Evolutionary conservation across 305 asterid genomes (phyloP), one percentile per base, ranked within the genome.

Genomic region (Euphrasia arctica): DNA sequence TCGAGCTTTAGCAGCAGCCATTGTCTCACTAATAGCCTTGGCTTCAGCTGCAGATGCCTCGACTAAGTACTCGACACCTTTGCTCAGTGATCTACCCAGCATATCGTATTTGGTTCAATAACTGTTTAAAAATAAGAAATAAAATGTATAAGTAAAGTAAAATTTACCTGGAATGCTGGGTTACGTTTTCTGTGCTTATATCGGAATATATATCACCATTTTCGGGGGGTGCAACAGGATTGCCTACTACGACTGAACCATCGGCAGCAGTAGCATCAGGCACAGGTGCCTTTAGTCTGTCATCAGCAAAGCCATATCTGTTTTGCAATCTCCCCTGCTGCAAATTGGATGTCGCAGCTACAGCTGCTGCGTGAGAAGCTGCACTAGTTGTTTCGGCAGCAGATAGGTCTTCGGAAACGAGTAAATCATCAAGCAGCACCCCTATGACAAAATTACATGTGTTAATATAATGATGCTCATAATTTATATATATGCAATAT

Each of bases 1-100:
- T 64, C 96, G 84, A 75, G 98, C 98, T 85, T 91, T 91, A 62
- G 98, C 98, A 72, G 98, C 98, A 32, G 90, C 94, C 72, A 91
- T 67, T 65, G 98, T 80, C 50, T 94, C 95, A 77, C 80, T 82
- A 59, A 91, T 91, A 43, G 98, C 98, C 87, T 91, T 96, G 58
- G 98, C 98, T 80, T 91, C 98, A 36, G 96, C 98, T 9, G 95
- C 98, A 69, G 98, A 74, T 22, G 98, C 98, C 82, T 91, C 95
- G 79, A 91, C 96, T 75, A 91, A 80, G 82, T 86, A 91, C 58
- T 91, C 95, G 15, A 85, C 94, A 72, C 98, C 98, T 85, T 89
- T 86, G 79, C 87, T 86, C 65, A 72, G 75, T 68, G 85, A 77
- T 75, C 95, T 83, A 78, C 56, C 58, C 36, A 43, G 58, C 52